Base-by-base conservation (phyloP, 2,329 filamentous ascomycete genomes). In the Claviceps cyperi region DNA sequence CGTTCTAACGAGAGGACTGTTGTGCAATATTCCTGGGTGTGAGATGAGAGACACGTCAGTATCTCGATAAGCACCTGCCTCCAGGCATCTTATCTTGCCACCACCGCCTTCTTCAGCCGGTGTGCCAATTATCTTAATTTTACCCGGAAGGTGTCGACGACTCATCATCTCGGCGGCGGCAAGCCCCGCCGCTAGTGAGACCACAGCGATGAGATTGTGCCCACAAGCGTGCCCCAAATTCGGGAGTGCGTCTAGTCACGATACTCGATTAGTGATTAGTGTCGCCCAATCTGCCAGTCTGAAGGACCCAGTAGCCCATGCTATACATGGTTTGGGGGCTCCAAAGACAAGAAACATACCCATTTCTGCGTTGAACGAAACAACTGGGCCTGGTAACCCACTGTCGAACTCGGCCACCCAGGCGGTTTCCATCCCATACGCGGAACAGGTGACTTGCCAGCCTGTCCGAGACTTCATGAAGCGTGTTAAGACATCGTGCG, bases 181-280 rank as follows among this genome's bases (percentile, higher is more conserved):
- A 2, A 79, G 56, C 22, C 65, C 70, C 4, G 62, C 71, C 1
- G 70, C 67, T 4, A 75, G 57, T 0, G 73, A 74, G 2, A 69
- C 44, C 17, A 46, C 38, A 13, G 52, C 52, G 17, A 54, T 76
- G 45, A 75, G 65, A 53, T 77, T 77, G 60, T 77, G 75, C 4
- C 75, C 75, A 50, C 75, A 78, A 7, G 73, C 72, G 55, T 77
- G 74, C 37, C 73, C 73, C 7, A 76, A 4, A 11, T 47, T 22
- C 1, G 51, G 70, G 0, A 74, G 62, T 0, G 71, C 72, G 52
- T 76, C 73, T 52, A 13, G 21, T 32, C 28, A 32, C 19, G 32
- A 13, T 36, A 13, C 36, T 14, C 28, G 21, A n/a, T 47, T 9
- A 47, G 45, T 39, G 21, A n/a, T 47, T 9, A 47, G 45, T 38